Base-by-base conservation (phyloP, 441 rosid genomes). In the Capsella rubella region DNA sequence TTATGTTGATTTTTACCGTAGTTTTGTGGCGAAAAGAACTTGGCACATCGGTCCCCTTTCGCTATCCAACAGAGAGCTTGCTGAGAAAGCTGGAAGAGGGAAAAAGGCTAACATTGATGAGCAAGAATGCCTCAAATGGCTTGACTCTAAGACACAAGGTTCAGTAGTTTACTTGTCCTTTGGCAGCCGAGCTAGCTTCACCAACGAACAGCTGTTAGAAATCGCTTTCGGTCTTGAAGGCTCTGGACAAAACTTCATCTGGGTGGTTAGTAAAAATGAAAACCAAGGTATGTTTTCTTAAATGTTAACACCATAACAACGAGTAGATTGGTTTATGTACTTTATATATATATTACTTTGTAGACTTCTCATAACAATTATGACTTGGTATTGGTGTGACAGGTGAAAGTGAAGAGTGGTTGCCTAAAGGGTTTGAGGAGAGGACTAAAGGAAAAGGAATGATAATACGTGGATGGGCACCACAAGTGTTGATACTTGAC, bases 401-500 rank as follows among this genome's bases (percentile, higher is more conserved):
- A 77, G 77, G 73, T 40, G 73, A 71, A 11, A 77, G 77, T 13
- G 83, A 83, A 27, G 86, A 75, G 12, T 84, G 92, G 89, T 65
- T 87, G 45, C 89, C 89, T 14, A 66, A 76, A 74, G 86, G 89
- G 47, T 89, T 77, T 53, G 88, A 86, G 73, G 58, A 85, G 42
- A 83, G 87, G 80, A 82, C 73, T 45, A 76, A 52, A 75, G 84
- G 79, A 0, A 86, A 62, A 40, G 92, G 93, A 6, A 25, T 89
- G 4, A 81, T 91, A 5, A 75, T 87, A 43, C 68, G 80, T 37
- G 91, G 90, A 1, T 91, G 91, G 93, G 93, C 93, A 0, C 97
- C 90, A 0, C 93, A 88, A 43, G 82, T 88, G 5, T 16, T 85
- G 71, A 87, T 91, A 72, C 95, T 89, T 12, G 89, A 89, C 13